A percentile compares a stretch with the other conserved stretches of the same genome.
These are phyloP conservation scores for Friedmanniomyces endolithicus DNA, from an alignment of 495 filamentous ascomycete genomes.

Conservation along the genomic window DNA sequence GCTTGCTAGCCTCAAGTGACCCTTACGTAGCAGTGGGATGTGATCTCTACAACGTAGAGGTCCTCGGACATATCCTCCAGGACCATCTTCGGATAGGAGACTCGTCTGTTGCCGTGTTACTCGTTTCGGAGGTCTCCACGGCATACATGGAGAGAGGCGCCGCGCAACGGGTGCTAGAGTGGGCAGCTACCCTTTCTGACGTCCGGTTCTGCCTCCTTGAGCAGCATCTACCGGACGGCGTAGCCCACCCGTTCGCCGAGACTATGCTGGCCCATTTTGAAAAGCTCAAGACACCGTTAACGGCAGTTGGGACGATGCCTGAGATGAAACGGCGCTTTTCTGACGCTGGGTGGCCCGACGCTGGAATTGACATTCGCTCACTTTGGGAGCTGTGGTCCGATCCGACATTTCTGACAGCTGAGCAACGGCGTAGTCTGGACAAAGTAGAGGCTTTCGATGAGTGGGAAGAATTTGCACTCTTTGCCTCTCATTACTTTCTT, in stretches of 20 bases:
- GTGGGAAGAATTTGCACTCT: conserved; percentile 89
- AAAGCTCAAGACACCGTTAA: conserved; percentile 64
- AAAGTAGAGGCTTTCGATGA: conserved; percentile 76
- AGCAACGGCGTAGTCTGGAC: conserved; percentile 48
- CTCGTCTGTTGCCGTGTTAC: conserved; percentile 47
- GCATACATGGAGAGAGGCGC: conserved; percentile 75
- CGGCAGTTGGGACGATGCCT: conserved; percentile 47
- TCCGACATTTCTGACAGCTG: conserved; percentile 43
- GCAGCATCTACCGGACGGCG: conserved; percentile 68
- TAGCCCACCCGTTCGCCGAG: conserved; percentile 66
- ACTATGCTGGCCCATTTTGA: conserved; percentile 82
- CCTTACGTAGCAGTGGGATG: conserved; percentile 70
- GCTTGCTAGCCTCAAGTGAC: conserved; percentile 29
- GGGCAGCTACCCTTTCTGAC: conserved; percentile 51
- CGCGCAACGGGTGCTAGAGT: conserved; percentile 59
- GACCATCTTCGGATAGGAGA: conserved; percentile 41
- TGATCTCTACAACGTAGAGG: conserved; percentile 55
- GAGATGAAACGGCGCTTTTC: conserved; percentile 57
- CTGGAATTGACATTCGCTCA: conserved; percentile 41
- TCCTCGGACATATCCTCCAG: conserved; percentile 45
- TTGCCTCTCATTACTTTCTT: conserved; percentile 75
- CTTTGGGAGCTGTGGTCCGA: conserved; percentile 74
- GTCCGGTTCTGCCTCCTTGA: conserved; percentile 80
- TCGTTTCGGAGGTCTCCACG: conserved; percentile 77
- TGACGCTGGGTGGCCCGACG: conserved; percentile 47